Evolutionary conservation across 352 stramenopile species (phyloP).

Genomic region (Globisporangium barbulae): DNA sequence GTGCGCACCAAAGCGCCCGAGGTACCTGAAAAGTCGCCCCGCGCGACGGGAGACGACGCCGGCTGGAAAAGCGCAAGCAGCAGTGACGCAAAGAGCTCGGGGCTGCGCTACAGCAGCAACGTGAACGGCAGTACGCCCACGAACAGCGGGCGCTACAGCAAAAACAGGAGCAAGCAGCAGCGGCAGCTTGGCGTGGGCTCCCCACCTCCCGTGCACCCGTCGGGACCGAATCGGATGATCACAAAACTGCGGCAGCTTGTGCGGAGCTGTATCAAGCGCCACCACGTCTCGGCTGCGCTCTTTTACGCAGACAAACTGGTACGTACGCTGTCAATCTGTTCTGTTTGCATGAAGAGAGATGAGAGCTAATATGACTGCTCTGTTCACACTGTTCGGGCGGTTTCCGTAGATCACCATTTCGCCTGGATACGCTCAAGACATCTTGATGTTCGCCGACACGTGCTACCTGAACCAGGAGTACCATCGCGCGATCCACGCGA

Average conservation of each 20-base stretch:
- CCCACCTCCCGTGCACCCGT: conserved; percentile 5
- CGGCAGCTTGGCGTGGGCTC: neutral
- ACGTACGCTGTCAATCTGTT: neutral
- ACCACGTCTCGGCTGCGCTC: conserved; percentile 52
- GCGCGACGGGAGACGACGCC: conserved; percentile 1
- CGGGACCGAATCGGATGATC: conserved; percentile 16
- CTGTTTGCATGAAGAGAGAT: neutral
- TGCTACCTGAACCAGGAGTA: conserved; percentile 70
- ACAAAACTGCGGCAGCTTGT: conserved; percentile 43
- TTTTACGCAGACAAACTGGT: conserved; percentile 84
- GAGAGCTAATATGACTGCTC: neutral
- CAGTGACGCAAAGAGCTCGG: conserved; percentile 14
- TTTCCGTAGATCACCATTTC: conserved; percentile 49
- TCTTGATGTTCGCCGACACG: conserved; percentile 74
- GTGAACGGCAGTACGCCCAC: conserved; percentile 20
- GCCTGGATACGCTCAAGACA: conserved; percentile 35
- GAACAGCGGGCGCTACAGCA: conserved; percentile 2
- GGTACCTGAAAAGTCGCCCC: conserved; percentile 11
- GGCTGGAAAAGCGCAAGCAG: conserved; percentile 17
- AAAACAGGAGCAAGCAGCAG: conserved; percentile 6
- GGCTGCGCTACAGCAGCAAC: conserved; percentile 17
- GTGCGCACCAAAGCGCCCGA: conserved; percentile 12
- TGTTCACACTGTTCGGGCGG: conserved; percentile 2
- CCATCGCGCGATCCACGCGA: conserved; percentile 71
- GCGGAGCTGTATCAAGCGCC: conserved; percentile 39